Evolutionary conservation across 1,284 basidiomycete species (phyloP), one percentile per base, ranked within the genome.

Genomic region (Takashimella tepidaria): DNA sequence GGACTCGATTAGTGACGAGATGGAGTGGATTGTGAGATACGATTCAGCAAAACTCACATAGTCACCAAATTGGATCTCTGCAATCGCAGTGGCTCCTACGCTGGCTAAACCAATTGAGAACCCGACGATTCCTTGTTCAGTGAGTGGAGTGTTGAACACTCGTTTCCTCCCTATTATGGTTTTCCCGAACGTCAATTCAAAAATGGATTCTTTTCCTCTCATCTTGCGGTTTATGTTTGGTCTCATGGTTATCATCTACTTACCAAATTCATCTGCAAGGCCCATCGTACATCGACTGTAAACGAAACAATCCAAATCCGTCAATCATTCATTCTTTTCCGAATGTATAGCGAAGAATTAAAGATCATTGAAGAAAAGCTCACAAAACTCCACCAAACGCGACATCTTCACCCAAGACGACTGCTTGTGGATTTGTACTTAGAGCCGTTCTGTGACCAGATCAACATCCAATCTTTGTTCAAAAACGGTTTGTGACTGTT

Each of bases 121-220:
- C 6, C 92, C 92, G 43, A 89, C 91, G 52, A 97, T 95, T 4
- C 92, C 92, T 74, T 97, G 91, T 69, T 95, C 92, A 0, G 89
- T 92, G 51, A 95, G 73, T 4, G 92, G 91, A 0, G 92, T 95
- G 73, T 96, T 95, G 76, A 96, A 95, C n/a, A 96, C 89, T 42
- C 92, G 83, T 74, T 92, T 89, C 47, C 84, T 82, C 37, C 91
- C 89, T 91, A 64, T 23, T 44, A 41, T 40, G 51, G 41, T 47
- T 40, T 41, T 48, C 16, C 3, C 23, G 16, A n/a, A 22, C 16
- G 8, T 12, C 31, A 20, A 13, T 8, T 21, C 8, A 5, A 19
- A 1, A 41, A 21, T n/a, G n/a, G n/a, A n/a, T n/a, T n/a, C n/a
- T n/a, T n/a, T n/a, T n/a, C n/a, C n/a, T 8, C 31, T 49, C 37